These are phyloP conservation scores for Arctostaphylos glauca DNA, from an alignment of 148 eudicot species.

Conservation along the genomic window DNA sequence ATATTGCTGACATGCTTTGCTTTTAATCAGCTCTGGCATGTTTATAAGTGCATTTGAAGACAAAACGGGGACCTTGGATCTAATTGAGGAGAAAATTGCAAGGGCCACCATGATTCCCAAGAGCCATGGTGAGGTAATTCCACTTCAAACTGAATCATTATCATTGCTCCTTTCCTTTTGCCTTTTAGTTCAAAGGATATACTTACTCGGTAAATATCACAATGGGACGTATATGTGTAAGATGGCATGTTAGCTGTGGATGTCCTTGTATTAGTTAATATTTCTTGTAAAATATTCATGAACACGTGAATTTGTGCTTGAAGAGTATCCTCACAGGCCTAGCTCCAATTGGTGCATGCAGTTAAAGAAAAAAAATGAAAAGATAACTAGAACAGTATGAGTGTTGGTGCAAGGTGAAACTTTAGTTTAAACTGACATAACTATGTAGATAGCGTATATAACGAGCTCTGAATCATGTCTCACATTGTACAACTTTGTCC, in stretches of 20 bases:
- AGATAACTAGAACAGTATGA: background rate
- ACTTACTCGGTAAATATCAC: background rate
- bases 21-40: slow-evolving; percentile 68
- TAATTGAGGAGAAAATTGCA: slow-evolving; percentile 81
- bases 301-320: background rate
- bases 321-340: background rate
- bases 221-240: background rate
- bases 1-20: background rate
- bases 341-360: background rate
- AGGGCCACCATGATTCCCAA: slow-evolving; percentile 84
- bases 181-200: background rate
- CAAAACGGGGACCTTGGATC: slow-evolving; percentile 75
- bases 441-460: background rate
- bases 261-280: background rate
- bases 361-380: background rate
- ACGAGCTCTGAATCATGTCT: background rate
- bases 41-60: slow-evolving; percentile 84
- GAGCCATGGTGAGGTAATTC: slow-evolving; percentile 80
- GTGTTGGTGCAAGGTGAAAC: background rate
- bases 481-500: background rate
- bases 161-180: background rate
- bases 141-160: slow-evolving; percentile 12
- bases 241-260: background rate
- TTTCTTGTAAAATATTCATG: slow-evolving; percentile 2
- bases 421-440: background rate